Percentiles rank a stretch among this genome's conserved stretches.
Conservation (phyloP, 257 asterid genomes). For the Solanum clarkiae region DNA sequence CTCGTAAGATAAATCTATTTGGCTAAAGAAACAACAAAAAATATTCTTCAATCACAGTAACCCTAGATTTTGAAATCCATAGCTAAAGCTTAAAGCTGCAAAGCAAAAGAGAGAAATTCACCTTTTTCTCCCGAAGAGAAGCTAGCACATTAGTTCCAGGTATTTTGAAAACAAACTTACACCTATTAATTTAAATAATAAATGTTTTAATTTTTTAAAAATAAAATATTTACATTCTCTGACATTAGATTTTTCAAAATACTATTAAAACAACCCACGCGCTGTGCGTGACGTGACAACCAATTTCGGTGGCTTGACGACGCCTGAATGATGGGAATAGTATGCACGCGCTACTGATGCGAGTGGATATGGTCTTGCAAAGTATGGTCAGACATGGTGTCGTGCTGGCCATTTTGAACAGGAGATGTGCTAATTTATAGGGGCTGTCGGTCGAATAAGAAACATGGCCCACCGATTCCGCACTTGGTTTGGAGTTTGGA, state of each 20-base stretch:
- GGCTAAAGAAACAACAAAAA: background rate
- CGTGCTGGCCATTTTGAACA: background rate
- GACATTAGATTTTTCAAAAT: conserved; percentile 7
- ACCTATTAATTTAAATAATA: background rate
- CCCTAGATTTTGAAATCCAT: conserved; percentile 39
- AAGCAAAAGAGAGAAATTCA: conserved; percentile 21
- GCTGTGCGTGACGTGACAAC: background rate
- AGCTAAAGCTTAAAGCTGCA: conserved; percentile 1
- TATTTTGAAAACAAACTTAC: conserved; percentile 6
- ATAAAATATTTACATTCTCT: conserved; percentile 3
- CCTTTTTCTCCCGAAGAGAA: conserved; percentile 37
- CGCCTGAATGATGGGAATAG: background rate
- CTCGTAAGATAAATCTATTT: background rate
- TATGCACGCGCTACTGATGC: background rate
- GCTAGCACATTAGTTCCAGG: conserved; percentile 2
- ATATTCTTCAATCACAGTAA: background rate
- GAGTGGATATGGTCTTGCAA: background rate
- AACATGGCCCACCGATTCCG: background rate
- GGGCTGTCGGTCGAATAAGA: conserved; percentile 5
- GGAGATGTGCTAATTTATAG: background rate
- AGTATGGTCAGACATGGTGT: background rate
- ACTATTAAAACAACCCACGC: background rate
- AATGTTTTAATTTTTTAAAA: background rate
- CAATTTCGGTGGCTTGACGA: background rate
- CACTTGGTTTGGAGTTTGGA: background rate